phyloP scores from a whole-genome alignment of 306 rosid species.

The Inga laurina region DNA sequence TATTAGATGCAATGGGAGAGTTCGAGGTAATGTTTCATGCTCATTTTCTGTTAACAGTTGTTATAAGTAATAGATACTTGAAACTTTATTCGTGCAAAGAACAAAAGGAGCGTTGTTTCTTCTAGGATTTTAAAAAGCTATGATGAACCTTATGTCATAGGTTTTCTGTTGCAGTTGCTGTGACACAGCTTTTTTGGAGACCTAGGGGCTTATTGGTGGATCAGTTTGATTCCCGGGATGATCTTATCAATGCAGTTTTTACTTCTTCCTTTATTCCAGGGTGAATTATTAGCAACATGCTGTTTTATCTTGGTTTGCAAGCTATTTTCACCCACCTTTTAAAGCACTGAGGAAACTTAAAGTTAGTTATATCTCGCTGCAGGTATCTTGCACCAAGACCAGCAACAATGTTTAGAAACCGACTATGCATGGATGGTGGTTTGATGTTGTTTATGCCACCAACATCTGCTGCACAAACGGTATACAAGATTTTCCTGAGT shows the following conservation, averaged over 20 bases:
- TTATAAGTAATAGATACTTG: neutral
- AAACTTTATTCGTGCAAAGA: neutral
- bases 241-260: conserved; percentile 93
- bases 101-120: conserved; percentile 18
- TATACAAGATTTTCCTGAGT: conserved; percentile 32
- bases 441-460: conserved; percentile 97
- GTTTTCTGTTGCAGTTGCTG: conserved; percentile 70
- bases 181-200: conserved; percentile 91
- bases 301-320: conserved; percentile 23
- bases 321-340: conserved; percentile 19
- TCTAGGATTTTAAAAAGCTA: conserved; percentile 5
- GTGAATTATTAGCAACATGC: conserved; percentile 49
- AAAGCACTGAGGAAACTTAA: neutral
- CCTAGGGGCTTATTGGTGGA: conserved; percentile 95
- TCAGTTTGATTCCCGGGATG: conserved; percentile 91
- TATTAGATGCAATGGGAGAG: conserved; percentile 82
- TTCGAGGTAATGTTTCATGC: conserved; percentile 67
- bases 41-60: conserved; percentile 9
- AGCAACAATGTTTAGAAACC: conserved; percentile 79
- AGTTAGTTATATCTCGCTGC: conserved; percentile 31
- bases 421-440: conserved; percentile 95
- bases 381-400: conserved; percentile 97
- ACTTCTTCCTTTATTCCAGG: conserved; percentile 99
- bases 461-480: conserved; percentile 88
- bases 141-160: conserved; percentile 18